Percentiles rank a stretch among this genome's conserved stretches.
Conservation (phyloP, 192 early-diverging fungal species). For the Coemansia sp. region DNA sequence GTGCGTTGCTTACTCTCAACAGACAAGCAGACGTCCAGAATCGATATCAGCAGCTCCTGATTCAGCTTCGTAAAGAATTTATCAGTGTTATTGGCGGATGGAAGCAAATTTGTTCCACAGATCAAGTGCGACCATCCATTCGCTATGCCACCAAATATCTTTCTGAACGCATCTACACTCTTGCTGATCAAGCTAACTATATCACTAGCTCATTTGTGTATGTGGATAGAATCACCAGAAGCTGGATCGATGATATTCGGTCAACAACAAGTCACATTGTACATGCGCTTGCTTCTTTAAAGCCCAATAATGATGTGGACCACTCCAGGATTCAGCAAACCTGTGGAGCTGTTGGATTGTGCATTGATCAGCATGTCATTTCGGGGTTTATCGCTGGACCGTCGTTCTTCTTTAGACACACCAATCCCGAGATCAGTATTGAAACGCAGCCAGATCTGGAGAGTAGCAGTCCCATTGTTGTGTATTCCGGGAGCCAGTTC, state of each 20-base stretch:
- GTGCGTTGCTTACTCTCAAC: constrained; percentile 21
- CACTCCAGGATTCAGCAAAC: not conserved
- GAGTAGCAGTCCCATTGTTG: constrained; percentile 9
- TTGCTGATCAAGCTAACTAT: constrained; percentile 20
- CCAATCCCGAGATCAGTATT: constrained; percentile 27
- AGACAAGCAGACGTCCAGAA: constrained; percentile 10
- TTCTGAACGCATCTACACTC: constrained; percentile 3
- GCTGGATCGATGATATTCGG: constrained; percentile 26
- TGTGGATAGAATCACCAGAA: constrained; percentile 17
- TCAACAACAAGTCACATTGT: not conserved
- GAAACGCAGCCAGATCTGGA: constrained; percentile 41
- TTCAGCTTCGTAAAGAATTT: constrained; percentile 39
- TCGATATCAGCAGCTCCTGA: constrained; percentile 28
- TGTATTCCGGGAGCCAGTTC: constrained; percentile 43
- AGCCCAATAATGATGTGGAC: not conserved
- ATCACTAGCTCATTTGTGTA: constrained; percentile 13
- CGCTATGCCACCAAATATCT: constrained; percentile 15
- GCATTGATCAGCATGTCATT: not conserved
- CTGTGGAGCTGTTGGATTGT: not conserved
- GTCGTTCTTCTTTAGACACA: constrained; percentile 31
- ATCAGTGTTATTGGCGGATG: constrained; percentile 20
- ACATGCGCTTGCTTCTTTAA: not conserved
- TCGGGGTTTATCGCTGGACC: constrained; percentile 25
- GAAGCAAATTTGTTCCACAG: not conserved
- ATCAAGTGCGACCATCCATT: constrained; percentile 10